These are phyloP conservation scores for Dacryopinax primogenitus DNA, from an alignment of 768 basidiomycete species.

Conservation along the genomic window DNA sequence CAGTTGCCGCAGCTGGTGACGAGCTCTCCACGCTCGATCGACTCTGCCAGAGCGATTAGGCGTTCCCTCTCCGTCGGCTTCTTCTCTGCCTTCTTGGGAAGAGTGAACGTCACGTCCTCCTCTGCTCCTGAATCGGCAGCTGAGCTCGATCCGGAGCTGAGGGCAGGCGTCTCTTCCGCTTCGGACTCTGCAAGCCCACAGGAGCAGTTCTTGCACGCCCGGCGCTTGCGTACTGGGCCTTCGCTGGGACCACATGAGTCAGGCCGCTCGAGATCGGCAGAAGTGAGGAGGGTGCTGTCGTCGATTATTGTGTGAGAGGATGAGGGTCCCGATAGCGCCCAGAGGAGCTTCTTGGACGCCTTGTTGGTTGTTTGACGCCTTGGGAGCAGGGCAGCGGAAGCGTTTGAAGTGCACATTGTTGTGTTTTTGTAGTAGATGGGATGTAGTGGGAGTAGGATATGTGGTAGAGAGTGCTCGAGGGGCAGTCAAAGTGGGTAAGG, in stretches of 20 bases:
- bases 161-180: slow-evolving; percentile 42
- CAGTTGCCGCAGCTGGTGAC: slow-evolving; percentile 88
- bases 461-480: not conserved
- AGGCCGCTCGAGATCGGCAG: not conserved
- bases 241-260: not conserved
- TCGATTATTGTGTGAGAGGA: not conserved
- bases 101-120: slow-evolving; percentile 55
- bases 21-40: slow-evolving; percentile 65
- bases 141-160: slow-evolving; percentile 27
- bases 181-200: slow-evolving; percentile 91
- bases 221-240: slow-evolving; percentile 54
- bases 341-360: not conserved
- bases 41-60: slow-evolving; percentile 49
- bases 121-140: not conserved
- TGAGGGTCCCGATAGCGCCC: not conserved
- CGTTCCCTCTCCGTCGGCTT: slow-evolving; percentile 45
- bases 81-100: slow-evolving; percentile 37
- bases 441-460: not conserved
- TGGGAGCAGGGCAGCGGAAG: slow-evolving; percentile 17
- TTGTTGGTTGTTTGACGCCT: not conserved
- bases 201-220: slow-evolving; percentile 90
- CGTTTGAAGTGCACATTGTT: not conserved
- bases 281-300: not conserved
- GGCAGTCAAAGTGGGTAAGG: not conserved
- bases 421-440: not conserved